Percentiles rank a stretch among this genome's conserved stretches.
Evolutionary conservation across 176 grass and related monocot species (phyloP).

Genomic region (Dendrocalamus sinicus): DNA sequence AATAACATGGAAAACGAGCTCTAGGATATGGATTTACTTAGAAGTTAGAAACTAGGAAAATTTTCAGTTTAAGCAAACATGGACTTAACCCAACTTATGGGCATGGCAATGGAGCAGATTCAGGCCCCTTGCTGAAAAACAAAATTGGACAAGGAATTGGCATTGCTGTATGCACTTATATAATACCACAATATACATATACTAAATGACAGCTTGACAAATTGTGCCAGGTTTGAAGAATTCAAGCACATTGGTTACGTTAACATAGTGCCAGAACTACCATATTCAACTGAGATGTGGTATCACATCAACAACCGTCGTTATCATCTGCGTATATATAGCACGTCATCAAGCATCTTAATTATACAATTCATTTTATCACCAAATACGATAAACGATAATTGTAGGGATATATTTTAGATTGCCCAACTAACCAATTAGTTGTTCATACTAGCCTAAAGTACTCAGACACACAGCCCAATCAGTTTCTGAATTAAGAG

Average conservation of each 20-base stretch:
- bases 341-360: neutral
- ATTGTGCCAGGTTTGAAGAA: slow-evolving; percentile 5
- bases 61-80: neutral
- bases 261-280: too few relatives aligned
- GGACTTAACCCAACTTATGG: neutral
- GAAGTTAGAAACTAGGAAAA: too few relatives aligned
- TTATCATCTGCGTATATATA: neutral
- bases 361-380: neutral
- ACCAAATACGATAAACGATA: neutral
- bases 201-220: slow-evolving; percentile 7
- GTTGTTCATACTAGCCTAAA: neutral
- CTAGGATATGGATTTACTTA: too few relatives aligned
- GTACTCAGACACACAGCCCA: neutral
- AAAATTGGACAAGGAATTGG: too few relatives aligned
- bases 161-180: neutral
- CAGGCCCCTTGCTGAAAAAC: neutral
- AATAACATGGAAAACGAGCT: too few relatives aligned
- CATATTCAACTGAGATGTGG: neutral
- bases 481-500: too few relatives aligned
- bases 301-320: neutral
- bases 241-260: neutral
- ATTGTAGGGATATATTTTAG: neutral
- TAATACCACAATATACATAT: neutral
- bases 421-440: neutral
- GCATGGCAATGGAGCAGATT: neutral